A percentile compares a stretch with the other conserved stretches of the same genome.
Conservation (phyloP, 345 rosid species). For the Citrus glauca region DNA sequence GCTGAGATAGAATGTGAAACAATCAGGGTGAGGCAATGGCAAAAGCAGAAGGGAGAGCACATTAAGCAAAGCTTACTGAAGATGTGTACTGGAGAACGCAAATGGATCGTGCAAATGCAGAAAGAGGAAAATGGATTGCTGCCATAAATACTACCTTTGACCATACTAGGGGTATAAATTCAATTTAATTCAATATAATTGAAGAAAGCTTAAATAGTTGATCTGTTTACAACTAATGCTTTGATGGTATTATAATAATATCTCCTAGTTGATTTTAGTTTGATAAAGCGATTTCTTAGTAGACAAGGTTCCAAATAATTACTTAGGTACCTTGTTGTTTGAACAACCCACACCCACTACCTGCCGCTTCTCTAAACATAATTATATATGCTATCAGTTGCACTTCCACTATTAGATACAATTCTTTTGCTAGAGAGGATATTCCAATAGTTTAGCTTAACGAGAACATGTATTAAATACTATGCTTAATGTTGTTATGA, state of each 20-base stretch:
- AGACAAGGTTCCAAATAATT: neutral
- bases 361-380: neutral
- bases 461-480: neutral
- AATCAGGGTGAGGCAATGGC: too few relatives aligned
- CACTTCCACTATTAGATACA: neutral
- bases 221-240: neutral
- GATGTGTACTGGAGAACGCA: slow-evolving; percentile 84
- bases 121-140: slow-evolving; percentile 94
- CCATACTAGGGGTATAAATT: slow-evolving; percentile 72
- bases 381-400: neutral
- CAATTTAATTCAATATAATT: neutral
- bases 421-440: neutral
- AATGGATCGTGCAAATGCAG: slow-evolving; percentile 93
- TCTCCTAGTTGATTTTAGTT: neutral
- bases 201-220: neutral
- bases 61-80: slow-evolving; percentile 88
- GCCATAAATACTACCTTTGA: slow-evolving; percentile 88
- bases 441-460: neutral
- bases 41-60: slow-evolving; percentile 8
- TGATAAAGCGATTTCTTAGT: neutral
- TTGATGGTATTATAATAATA: neutral
- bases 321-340: neutral
- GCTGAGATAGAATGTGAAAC: too few relatives aligned
- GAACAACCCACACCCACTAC: too few relatives aligned
- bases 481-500: neutral